Conservation (phyloP, 2,329 filamentous ascomycete species). For the Fusarium sp. region DNA sequence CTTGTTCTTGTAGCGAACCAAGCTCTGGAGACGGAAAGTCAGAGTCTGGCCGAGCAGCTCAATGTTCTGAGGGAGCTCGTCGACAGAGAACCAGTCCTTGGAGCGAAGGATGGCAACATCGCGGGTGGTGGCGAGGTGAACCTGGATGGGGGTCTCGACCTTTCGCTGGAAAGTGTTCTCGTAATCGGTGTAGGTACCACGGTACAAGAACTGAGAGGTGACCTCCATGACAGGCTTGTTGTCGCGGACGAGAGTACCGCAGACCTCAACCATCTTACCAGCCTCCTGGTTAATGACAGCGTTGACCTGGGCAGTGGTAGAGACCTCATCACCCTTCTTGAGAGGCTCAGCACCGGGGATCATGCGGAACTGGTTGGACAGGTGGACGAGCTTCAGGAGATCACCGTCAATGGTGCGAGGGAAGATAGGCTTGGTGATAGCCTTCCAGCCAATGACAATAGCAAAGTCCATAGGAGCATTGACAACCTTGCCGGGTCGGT, state of each 20-base stretch:
- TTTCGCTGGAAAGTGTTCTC: constrained; percentile 99
- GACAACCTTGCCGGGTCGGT: constrained; percentile 91
- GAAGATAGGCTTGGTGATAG: constrained; percentile 99
- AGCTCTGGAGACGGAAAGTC: constrained; percentile 93
- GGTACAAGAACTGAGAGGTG: constrained; percentile 97
- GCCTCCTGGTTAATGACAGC: constrained; percentile 98
- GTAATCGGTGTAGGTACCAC: constrained; percentile 90
- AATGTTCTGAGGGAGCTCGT: constrained; percentile 74
- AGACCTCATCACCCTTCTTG: constrained; percentile 93
- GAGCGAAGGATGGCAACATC: constrained; percentile 94
- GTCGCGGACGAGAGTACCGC: constrained; percentile 89
- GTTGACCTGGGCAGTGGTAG: constrained; percentile 95
- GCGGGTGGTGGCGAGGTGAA: constrained; percentile 86
- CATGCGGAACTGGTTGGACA: constrained; percentile 99
- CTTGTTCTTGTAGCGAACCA: constrained; percentile 95
- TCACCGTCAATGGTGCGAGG: constrained; percentile 96
- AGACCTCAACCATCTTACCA: constrained; percentile 99
- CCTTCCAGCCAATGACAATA: constrained; percentile 98
- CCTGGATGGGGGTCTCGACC: constrained; percentile 92
- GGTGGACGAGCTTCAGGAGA: constrained; percentile 92
- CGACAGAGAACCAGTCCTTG: constrained; percentile 97
- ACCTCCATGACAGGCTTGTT: constrained; percentile 95
- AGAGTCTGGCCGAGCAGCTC: constrained; percentile 93
- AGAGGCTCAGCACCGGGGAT: constrained; percentile 92
- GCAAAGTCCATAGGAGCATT: constrained; percentile 99